A percentile compares a stretch with the other conserved stretches of the same genome.
These are phyloP conservation scores for Emergomyces africanus DNA, from an alignment of 2,329 filamentous ascomycete species.

Conservation along the genomic window DNA sequence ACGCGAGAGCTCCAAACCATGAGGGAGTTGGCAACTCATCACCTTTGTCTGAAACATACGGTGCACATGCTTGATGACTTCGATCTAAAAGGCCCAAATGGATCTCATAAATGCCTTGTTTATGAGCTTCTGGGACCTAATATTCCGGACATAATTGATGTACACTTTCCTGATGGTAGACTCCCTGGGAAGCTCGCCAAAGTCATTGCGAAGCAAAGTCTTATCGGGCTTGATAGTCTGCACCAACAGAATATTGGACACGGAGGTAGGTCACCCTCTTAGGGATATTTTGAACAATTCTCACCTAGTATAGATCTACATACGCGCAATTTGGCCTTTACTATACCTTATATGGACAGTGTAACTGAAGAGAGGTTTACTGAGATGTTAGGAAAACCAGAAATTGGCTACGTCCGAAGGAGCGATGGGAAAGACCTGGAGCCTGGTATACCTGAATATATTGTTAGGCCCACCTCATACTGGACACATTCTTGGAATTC, in stretches of 20 bases:
- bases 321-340: conserved; percentile 18
- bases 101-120: conserved; percentile 32
- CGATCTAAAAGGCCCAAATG: conserved; percentile 31
- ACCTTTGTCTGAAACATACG: conserved; percentile 17
- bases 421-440: conserved; percentile 14
- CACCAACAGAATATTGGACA: conserved; percentile 29
- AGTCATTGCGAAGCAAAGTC: conserved; percentile 27
- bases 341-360: conserved; percentile 9
- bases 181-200: conserved; percentile 32
- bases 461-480: conserved; percentile 13
- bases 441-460: conserved; percentile 14
- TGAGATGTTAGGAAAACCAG: conserved; percentile 15
- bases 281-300: conserved; percentile 6
- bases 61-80: conserved; percentile 28
- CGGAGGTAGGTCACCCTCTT: conserved; percentile 19
- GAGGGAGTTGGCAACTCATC: neutral
- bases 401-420: conserved; percentile 14
- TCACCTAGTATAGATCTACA: conserved; percentile 16
- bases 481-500: conserved; percentile 8
- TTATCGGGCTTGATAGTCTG: conserved; percentile 27
- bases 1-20: conserved; percentile 10
- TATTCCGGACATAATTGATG: conserved; percentile 25
- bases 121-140: conserved; percentile 31
- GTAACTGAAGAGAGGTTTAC: conserved; percentile 12
- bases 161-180: conserved; percentile 22